Evolutionary conservation across 352 stramenopile genomes (phyloP), one percentile per base, ranked within the genome.

Genomic region (Globisporangium irregulare): DNA sequence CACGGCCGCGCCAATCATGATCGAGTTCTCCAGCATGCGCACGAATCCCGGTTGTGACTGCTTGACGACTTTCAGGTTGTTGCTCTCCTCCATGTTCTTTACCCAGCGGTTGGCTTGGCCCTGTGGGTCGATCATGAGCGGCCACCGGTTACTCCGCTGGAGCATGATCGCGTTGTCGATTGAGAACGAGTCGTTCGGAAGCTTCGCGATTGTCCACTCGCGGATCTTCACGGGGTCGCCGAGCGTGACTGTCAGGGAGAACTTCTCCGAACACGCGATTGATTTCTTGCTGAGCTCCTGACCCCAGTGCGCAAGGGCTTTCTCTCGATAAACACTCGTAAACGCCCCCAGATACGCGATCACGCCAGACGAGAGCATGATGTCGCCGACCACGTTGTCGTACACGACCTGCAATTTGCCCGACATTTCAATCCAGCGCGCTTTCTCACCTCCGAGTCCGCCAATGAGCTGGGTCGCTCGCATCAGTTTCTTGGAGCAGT

Each of bases 151-250:
- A 62, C 79, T 95, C 14, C 85, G 76, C 38, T 92, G 84, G 15
- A 99, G 68, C 85, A 99, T 97, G 72, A 98, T 98, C 12, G 83
- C 95, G 66, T 98, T 98, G 64, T 98, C 95, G 51, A 98, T 97
- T 57, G 85, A 97, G 65, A 98, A 98, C 10, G 86, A 93, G 73
- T 99, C 95, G 64, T 97, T 98, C 5, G 96, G 96, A 7, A 99
- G 79, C 69, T 97, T 97, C n/a, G 91, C 87, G 57, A 98, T 98
- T 32, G 93, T 97, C 94, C 95, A 99, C 48, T 84, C 80, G 15
- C 94, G 92, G 63, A 99, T 98, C 68, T 93, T 86, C 2, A 99
- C 93, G 1, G 89, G 77, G 61, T 98, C 93, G 1, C 93, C 94
- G 10, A 99, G 76, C 25, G 92, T 98, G 12, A 81, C 84, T 0